phyloP scores from a whole-genome alignment of 2,329 filamentous ascomycete genomes.

The Xylariaceae sp. region DNA sequence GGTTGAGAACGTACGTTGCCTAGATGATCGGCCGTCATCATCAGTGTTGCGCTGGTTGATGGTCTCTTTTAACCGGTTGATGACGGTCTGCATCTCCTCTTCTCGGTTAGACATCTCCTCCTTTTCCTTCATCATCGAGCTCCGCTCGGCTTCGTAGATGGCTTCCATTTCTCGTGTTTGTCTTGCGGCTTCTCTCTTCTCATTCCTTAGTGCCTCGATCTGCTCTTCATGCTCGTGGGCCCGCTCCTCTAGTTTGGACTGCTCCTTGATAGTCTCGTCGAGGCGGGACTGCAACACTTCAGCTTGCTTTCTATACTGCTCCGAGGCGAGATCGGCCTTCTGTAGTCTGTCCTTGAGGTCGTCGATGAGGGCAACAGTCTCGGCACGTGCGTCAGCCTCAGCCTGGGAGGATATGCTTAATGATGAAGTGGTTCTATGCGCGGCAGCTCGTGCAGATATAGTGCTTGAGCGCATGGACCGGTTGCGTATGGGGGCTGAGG shows the following conservation, averaged over 20 bases:
- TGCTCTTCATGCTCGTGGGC: slow-evolving; percentile 82
- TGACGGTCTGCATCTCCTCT: slow-evolving; percentile 84
- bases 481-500: slow-evolving; percentile 50
- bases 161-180: slow-evolving; percentile 87
- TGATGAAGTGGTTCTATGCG: slow-evolving; percentile 51
- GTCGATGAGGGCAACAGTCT: slow-evolving; percentile 71
- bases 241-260: slow-evolving; percentile 79
- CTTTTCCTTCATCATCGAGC: slow-evolving; percentile 83
- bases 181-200: slow-evolving; percentile 76
- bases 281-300: slow-evolving; percentile 80
- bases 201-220: slow-evolving; percentile 73
- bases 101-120: slow-evolving; percentile 79
- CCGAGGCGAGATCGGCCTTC: slow-evolving; percentile 70
- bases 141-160: slow-evolving; percentile 86
- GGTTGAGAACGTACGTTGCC: slow-evolving; percentile 47
- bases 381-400: slow-evolving; percentile 71
- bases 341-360: slow-evolving; percentile 79
- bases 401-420: slow-evolving; percentile 44
- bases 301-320: slow-evolving; percentile 76
- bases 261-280: slow-evolving; percentile 78
- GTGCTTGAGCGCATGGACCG: slow-evolving; percentile 60
- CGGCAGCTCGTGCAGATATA: slow-evolving; percentile 69
- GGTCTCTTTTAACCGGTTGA: slow-evolving; percentile 86
- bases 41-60: slow-evolving; percentile 63
- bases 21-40: slow-evolving; percentile 52